These are phyloP conservation scores for Aphanomyces euteiches DNA, from an alignment of 352 stramenopile genomes.

Conservation along the genomic window DNA sequence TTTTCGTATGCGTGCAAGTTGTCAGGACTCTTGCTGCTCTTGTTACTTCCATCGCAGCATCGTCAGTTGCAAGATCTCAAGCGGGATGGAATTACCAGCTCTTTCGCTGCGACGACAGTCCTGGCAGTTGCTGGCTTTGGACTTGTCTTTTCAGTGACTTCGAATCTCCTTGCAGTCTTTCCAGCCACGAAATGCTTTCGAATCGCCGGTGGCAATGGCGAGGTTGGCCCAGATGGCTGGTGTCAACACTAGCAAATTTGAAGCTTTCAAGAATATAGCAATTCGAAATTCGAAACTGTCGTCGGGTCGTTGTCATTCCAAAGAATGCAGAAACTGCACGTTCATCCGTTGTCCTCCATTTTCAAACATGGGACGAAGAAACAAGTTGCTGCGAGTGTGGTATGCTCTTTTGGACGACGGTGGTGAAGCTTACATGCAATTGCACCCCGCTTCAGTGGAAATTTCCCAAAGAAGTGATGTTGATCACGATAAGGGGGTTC, in stretches of 20 bases:
- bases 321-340: too few species aligned
- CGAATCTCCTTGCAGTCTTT: conserved; percentile 58
- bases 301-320: too few species aligned
- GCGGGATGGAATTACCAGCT: conserved; percentile 40
- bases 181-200: conserved; percentile 47
- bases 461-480: too few species aligned
- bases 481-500: too few species aligned
- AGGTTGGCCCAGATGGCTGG: neutral
- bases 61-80: conserved; percentile 45
- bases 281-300: too few species aligned
- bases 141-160: conserved; percentile 49
- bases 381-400: too few species aligned
- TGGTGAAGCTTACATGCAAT: too few species aligned
- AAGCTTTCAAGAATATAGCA: too few species aligned
- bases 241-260: neutral
- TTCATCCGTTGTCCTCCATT: too few species aligned
- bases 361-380: too few species aligned
- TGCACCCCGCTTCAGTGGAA: too few species aligned
- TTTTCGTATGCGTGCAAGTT: conserved; percentile 52
- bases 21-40: conserved; percentile 39
- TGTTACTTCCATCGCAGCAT: conserved; percentile 47
- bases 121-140: conserved; percentile 29
- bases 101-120: conserved; percentile 43
- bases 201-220: conserved; percentile 44
- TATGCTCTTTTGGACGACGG: too few species aligned